Evolutionary conservation across 345 rosid genomes (phyloP), one percentile per base, ranked within the genome.

Genomic region (Pugionium cornutum): DNA sequence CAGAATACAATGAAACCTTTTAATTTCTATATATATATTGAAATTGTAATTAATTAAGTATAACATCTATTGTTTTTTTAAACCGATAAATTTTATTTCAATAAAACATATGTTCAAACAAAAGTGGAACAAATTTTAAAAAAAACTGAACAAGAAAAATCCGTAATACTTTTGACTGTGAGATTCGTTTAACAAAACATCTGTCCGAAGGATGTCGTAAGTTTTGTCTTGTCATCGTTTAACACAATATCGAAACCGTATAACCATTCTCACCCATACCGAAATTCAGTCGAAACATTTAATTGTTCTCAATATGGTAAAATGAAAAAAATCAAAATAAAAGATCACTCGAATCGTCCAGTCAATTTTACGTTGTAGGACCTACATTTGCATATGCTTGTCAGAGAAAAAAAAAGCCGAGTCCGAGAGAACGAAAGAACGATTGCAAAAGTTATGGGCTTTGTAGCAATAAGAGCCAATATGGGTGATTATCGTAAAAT

Each of bases 361-460:
- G 75, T 71, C 70, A 56, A 71, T 56, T 64, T 64, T 56, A 31
- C 46, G 64, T 63, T 10, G 63, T 53, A 46, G 45, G 69, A 70
- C 63, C 70, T 53, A 64, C 53, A 41, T 32, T 41, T 57, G 70
- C 59, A 63, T 64, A 56, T 56, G 69, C 48, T 40, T 71, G 70
- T 72, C 70, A 70, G 68, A 43, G 25, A 18, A 25, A 5, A 7
- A 32, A 18, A 11, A 3, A 27, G 4, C 40, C 1, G 50, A 18
- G 36, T 27, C 3, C 1, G 7, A 8, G 32, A 64, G 43, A 56
- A 7, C 39, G 43, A 53, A 36, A 36, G 41, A n/a, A 55, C 58
- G 4, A 26, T 27, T 28, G 39, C 4, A 4, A 8, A 6, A 60
- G 35, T 43, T 53, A 32, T 69, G 75, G 75, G 62, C 28, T 18